These are phyloP conservation scores for Solanum corneliomulleri DNA, from an alignment of 257 asterid genomes.

Conservation along the genomic window DNA sequence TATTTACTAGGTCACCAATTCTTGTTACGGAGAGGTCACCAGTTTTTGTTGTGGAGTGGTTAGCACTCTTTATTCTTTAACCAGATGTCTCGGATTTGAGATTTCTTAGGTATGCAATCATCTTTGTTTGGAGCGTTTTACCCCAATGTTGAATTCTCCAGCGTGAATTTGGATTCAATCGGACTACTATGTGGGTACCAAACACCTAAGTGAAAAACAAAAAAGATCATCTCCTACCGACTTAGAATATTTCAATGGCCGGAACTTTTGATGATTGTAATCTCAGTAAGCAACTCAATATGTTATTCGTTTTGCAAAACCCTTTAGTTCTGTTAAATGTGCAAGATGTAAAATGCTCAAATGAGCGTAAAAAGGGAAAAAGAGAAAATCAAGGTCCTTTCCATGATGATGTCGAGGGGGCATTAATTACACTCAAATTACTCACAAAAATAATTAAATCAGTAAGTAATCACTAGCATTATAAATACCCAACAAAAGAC, in stretches of 20 bases:
- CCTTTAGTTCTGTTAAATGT: background rate
- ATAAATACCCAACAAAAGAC: background rate
- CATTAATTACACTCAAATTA: background rate
- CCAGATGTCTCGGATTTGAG: background rate
- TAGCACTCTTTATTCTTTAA: background rate
- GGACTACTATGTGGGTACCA: background rate
- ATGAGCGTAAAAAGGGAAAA: background rate
- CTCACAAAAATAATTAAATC: background rate
- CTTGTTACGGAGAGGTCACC: background rate
- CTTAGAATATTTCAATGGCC: background rate
- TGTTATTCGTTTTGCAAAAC: background rate
- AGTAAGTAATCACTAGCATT: background rate
- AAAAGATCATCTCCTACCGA: background rate
- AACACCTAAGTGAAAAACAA: background rate
- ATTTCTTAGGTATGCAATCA: too few relatives aligned
- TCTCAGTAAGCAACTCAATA: background rate
- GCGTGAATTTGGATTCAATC: background rate
- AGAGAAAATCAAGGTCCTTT: background rate
- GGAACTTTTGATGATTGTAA: background rate
- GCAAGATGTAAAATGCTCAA: background rate
- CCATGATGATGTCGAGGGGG: background rate
- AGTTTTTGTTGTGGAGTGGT: background rate
- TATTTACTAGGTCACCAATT: background rate
- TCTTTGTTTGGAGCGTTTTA: too few relatives aligned
- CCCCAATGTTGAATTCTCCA: too few relatives aligned